Base-by-base conservation (phyloP, 306 rosid genomes). In the Astragalus glycyphyllos region DNA sequence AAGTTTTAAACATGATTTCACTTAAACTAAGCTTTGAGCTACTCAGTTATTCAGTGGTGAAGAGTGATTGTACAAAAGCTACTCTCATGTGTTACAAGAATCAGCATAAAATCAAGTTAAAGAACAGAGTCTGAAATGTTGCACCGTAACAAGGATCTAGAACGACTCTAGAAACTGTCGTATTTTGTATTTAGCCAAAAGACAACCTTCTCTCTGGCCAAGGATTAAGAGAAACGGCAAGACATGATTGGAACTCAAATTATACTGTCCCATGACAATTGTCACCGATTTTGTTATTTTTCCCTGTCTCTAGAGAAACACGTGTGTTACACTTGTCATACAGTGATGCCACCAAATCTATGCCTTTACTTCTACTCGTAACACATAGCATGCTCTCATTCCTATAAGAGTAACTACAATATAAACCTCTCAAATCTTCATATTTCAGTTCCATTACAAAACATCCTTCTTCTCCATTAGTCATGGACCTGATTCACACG, bases 401-500 rank as follows among this genome's bases (percentile, higher is more conserved):
- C 26, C 75, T 73, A 58, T 38, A 5, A 16, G 26, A 7, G 3
- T 47, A n/a, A 2, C 10, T 49, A n/a, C n/a, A 50, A 5, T 53
- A n/a, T 15, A 14, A 20, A 51, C 32, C n/a, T n/a, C 68, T 41
- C 32, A 16, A 26, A 15, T 32, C 20, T 47, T 40, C 5, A 29
- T 20, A 40, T n/a, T n/a, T n/a, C n/a, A n/a, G n/a, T n/a, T n/a
- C n/a, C n/a, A 38, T 40, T 51, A 1, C 29, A 56, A 49, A 15
- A 1, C 23, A 46, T 9, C 37, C 11, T 58, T 47, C 63, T 67
- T 7, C 7, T 5, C 42, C 1, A 40, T 7, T 35, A 59, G 64
- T 61, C 62, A 61, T 85, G 85, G 79, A 78, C 20, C 62, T 88
- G 23, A 73, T 90, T 35, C 83, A 83, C 71, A 78, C 3, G 51